phyloP scores from a whole-genome alignment of 495 filamentous ascomycete species.

The Penicillium angulare region DNA sequence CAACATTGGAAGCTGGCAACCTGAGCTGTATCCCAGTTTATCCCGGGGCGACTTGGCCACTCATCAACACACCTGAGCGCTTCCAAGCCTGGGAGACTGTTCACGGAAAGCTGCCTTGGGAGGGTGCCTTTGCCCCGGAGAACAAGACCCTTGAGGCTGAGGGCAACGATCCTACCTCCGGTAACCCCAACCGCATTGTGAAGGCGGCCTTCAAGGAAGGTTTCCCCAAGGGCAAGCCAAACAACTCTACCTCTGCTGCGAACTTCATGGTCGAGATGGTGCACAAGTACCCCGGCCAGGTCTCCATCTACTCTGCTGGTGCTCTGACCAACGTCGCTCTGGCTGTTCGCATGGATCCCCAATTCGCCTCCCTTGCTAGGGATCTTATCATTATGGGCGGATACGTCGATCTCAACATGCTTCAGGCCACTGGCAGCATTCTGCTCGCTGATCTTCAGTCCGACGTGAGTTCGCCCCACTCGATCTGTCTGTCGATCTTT shows the following conservation, averaged over 20 bases:
- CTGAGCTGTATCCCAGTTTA: conserved; percentile 35
- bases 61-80: conserved; percentile 30
- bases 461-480: conserved; percentile 17
- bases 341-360: conserved; percentile 36
- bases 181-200: conserved; percentile 30
- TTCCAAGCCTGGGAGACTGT: conserved; percentile 34
- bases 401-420: conserved; percentile 40
- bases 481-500: not conserved
- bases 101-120: conserved; percentile 32
- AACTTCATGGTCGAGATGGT: conserved; percentile 42
- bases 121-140: conserved; percentile 33
- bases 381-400: conserved; percentile 41
- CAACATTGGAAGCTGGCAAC: conserved; percentile 31
- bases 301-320: conserved; percentile 33
- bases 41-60: conserved; percentile 29
- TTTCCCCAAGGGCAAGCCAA: conserved; percentile 26
- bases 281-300: conserved; percentile 35
- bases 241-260: conserved; percentile 30
- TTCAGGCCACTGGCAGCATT: conserved; percentile 26
- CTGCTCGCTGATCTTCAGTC: conserved; percentile 31
- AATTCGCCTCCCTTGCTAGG: conserved; percentile 39
- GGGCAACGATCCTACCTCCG: conserved; percentile 33
- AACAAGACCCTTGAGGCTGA: conserved; percentile 26
- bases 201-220: conserved; percentile 34
- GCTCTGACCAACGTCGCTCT: conserved; percentile 43